Evolutionary conservation across 257 asterid genomes (phyloP).

Genomic region (Lithospermum erythrorhizon): DNA sequence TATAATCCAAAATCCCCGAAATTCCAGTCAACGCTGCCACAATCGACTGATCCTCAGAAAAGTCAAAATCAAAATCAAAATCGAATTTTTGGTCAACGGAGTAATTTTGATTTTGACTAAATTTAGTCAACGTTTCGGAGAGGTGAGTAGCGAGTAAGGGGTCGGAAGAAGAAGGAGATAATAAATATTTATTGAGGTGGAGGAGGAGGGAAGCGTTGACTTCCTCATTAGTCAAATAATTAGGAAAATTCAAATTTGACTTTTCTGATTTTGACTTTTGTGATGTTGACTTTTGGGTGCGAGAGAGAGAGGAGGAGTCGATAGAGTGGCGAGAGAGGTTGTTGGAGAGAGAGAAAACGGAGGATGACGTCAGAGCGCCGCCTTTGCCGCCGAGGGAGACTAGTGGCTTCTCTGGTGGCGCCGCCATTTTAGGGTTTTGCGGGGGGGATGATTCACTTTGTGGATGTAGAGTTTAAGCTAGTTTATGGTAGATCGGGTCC

Average conservation of each 20-base stretch:
- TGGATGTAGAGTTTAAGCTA: too few species aligned
- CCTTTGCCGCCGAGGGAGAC: constrained; percentile 68
- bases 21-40: constrained; percentile 55
- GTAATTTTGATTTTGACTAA: too few species aligned
- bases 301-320: not conserved
- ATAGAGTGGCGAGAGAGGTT: constrained; percentile 33
- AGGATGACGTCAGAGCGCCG: constrained; percentile 32
- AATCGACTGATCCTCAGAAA: constrained; percentile 27
- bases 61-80: constrained; percentile 4
- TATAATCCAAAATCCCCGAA: constrained; percentile 53
- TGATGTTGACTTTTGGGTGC: not conserved
- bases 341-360: constrained; percentile 41
- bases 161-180: constrained; percentile 26
- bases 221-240: constrained; percentile 34
- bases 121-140: too few species aligned
- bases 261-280: constrained; percentile 3
- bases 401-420: constrained; percentile 21
- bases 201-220: constrained; percentile 52
- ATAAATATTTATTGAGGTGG: constrained; percentile 47
- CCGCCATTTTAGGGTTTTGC: not conserved
- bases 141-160: constrained; percentile 13
- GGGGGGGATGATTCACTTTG: too few species aligned
- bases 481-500: too few species aligned
- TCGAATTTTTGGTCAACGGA: too few species aligned
- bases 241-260: constrained; percentile 32